Base-by-base conservation (phyloP, 257 asterid genomes). In the Orobanche coerulescens region DNA sequence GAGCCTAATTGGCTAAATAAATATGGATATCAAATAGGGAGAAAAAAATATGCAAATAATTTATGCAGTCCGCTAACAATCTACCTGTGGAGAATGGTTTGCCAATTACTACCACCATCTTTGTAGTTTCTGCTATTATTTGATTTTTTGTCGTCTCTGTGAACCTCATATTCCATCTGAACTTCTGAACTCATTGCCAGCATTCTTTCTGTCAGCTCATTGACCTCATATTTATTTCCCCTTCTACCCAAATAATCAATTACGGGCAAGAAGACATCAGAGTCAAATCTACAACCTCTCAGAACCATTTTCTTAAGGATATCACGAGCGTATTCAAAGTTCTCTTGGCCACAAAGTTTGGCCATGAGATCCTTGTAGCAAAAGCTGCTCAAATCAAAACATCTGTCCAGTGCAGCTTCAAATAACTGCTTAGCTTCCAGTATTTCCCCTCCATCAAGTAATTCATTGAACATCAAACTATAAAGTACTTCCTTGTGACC, bases 211-310 rank as follows among this genome's bases (percentile, higher is more conserved):
- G 82, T 56, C 56, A 85, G 82, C 67, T 80, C 86, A 79, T 91
- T 81, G 60, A 81, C 91, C 81, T 82, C 88, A 8, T 65, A 80
- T 68, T 88, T 87, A 65, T 68, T 75, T 64, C 96, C 86, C 54
- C 47, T 64, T 59, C 70, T 79, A 44, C 67, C 72, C 48, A 91
- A 75, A 67, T 75, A 76, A 56, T 87, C 95, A 64, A 91, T 85
- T 72, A 88, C 82, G 47, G 95, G 90, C 95, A 88, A 74, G 74
- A 87, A 85, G 13, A 78, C 62, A 50, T 88, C 96, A 65, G 92
- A 84, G 65, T 91, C 96, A 73, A 91, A 80, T 37, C 67, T 81
- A 71, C 77, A 83, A 31, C 86, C 95, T 39, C 73, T 66, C 61
- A 63, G 69, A 69, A 83, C 54, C 97, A 88, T 79, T 73, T 76